Percentiles rank a stretch among this genome's conserved stretches.
Conservation (phyloP, 495 filamentous ascomycete genomes). For the Venustampulla echinocandica region DNA sequence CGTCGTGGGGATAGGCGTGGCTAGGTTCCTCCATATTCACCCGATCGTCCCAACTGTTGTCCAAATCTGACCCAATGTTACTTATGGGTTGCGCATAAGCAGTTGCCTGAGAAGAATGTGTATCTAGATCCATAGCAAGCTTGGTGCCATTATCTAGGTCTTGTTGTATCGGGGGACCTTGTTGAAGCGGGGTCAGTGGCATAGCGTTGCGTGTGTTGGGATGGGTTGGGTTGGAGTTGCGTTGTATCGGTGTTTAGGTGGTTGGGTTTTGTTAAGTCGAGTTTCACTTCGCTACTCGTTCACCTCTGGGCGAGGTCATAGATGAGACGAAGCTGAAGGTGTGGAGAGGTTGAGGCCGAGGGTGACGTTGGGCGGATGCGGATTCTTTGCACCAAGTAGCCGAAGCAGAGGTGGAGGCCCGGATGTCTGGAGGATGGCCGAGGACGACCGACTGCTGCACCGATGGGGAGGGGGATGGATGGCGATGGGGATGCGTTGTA, state of each 20-base stretch:
- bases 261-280: too few relatives aligned
- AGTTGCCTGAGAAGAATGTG: not conserved
- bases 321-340: conserved; percentile 16
- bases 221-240: too few relatives aligned
- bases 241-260: too few relatives aligned
- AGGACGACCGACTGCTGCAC: not conserved
- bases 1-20: conserved; percentile 1
- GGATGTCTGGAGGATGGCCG: not conserved
- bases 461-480: not conserved
- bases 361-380: conserved; percentile 1
- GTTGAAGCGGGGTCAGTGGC: conserved; percentile 13
- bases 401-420: conserved; percentile 4
- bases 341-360: not conserved
- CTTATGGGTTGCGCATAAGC: not conserved
- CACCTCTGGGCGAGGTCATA: conserved; percentile 9
- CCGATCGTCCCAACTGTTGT: not conserved
- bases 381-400: conserved; percentile 8
- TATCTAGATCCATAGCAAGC: not conserved
- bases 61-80: conserved; percentile 2
- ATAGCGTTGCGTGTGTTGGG: conserved; percentile 16
- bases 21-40: conserved; percentile 5
- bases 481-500: not conserved
- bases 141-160: conserved; percentile 5
- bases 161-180: conserved; percentile 12
- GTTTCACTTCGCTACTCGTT: conserved; percentile 16